phyloP scores from a whole-genome alignment of 192 early-diverging fungal genomes.

The Podila clonocystis region DNA sequence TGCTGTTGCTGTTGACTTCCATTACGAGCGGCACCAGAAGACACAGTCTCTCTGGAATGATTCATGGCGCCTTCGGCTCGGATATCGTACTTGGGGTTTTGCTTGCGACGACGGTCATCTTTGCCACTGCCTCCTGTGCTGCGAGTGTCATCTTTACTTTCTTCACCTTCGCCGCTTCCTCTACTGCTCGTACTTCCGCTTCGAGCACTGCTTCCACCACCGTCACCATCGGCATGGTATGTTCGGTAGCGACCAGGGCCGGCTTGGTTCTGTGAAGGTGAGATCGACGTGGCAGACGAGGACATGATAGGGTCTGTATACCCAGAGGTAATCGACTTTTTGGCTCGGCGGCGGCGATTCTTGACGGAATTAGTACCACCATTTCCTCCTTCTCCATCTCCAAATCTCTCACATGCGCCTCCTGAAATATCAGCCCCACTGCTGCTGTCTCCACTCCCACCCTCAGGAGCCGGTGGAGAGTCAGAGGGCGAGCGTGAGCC shows the following conservation, averaged over 20 bases:
- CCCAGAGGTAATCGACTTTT: neutral
- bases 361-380: neutral
- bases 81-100: conserved; percentile 20
- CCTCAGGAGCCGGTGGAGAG: conserved; percentile 4
- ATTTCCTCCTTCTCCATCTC: neutral
- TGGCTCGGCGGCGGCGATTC: neutral
- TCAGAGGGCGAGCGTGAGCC: conserved; percentile 16
- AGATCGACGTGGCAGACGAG: neutral
- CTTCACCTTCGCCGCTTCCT: neutral
- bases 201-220: neutral
- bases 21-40: neutral
- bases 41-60: neutral
- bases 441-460: conserved; percentile 3
- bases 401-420: neutral
- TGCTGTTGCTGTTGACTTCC: neutral
- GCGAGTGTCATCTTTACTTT: neutral
- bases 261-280: neutral
- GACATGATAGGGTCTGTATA: neutral
- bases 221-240: neutral
- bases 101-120: conserved; percentile 19
- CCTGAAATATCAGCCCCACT: neutral
- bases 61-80: neutral
- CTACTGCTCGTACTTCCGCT: conserved; percentile 11
- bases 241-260: neutral
- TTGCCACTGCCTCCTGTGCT: neutral